Conservation (phyloP, 2,329 filamentous ascomycete species). For the Mollisiaceae sp. region DNA sequence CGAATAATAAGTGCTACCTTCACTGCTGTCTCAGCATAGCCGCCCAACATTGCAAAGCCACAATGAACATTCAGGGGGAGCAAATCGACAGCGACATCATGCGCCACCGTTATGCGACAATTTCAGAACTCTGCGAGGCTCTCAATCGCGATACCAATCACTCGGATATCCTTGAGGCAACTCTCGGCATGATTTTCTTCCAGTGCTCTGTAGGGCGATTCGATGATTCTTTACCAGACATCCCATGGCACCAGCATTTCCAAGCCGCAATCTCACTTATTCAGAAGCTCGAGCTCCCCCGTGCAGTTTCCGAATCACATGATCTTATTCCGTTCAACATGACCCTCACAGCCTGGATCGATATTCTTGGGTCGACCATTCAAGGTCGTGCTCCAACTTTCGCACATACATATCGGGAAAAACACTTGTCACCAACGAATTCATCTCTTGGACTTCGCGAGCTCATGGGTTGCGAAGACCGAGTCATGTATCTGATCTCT, state of each 20-base stretch:
- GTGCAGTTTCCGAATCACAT: slow-evolving; percentile 63
- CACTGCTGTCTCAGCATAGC: slow-evolving; percentile 95
- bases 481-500: slow-evolving; percentile 96
- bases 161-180: slow-evolving; percentile 87
- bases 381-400: slow-evolving; percentile 84
- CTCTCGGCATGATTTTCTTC: slow-evolving; percentile 94
- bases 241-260: slow-evolving; percentile 97
- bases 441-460: slow-evolving; percentile 77
- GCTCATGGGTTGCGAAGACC: slow-evolving; percentile 97
- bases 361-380: slow-evolving; percentile 95
- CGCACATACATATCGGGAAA: slow-evolving; percentile 93
- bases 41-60: slow-evolving; percentile 88
- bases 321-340: slow-evolving; percentile 76
- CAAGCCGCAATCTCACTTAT: slow-evolving; percentile 87
- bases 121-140: slow-evolving; percentile 83
- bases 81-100: slow-evolving; percentile 90
- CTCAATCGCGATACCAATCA: slow-evolving; percentile 82
- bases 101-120: slow-evolving; percentile 87
- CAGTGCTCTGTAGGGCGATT: slow-evolving; percentile 88
- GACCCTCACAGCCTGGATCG: slow-evolving; percentile 93
- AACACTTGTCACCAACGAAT: slow-evolving; percentile 75
- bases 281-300: slow-evolving; percentile 80
- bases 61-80: slow-evolving; percentile 67
- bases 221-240: slow-evolving; percentile 85
- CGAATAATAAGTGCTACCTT: slow-evolving; percentile 90